Conservation (phyloP, 306 rosid species). For the Prunus mongolica region DNA sequence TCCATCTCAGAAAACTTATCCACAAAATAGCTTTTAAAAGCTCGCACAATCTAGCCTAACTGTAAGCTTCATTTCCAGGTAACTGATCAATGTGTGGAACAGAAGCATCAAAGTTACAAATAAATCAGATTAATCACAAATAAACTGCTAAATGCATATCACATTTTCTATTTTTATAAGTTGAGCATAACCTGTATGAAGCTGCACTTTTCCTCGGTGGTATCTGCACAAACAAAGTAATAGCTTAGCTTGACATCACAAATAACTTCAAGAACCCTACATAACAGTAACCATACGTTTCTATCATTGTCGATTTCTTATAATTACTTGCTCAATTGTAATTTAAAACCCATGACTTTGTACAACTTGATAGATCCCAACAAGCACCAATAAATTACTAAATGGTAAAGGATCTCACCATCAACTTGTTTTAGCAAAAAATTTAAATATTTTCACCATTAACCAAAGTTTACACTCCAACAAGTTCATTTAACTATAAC, state of each 20-base stretch:
- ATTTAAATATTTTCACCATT: neutral
- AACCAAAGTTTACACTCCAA: neutral
- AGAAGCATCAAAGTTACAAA: neutral
- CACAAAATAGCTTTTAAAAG: neutral
- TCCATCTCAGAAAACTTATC: neutral
- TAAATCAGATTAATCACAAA: neutral
- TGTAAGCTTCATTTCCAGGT: neutral
- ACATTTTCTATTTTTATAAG: neutral
- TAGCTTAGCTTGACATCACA: slow-evolving; percentile 13
- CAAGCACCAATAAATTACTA: neutral
- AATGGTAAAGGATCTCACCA: neutral
- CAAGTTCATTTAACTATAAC: neutral
- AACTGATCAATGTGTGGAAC: neutral
- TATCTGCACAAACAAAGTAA: slow-evolving; percentile 60
- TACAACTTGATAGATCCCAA: neutral
- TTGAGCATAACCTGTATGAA: slow-evolving; percentile 71
- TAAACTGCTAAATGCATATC: neutral
- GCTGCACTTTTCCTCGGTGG: slow-evolving; percentile 96
- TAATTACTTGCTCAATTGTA: neutral
- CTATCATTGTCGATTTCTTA: neutral
- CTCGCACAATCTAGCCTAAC: neutral
- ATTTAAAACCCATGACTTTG: neutral
- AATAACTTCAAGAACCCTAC: neutral
- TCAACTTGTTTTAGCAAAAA: neutral
- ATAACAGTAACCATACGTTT: neutral